Percentiles rank a stretch among this genome's conserved stretches.
Evolutionary conservation across 2,329 filamentous ascomycete genomes (phyloP).

Genomic region (Ascochyta rabiei): DNA sequence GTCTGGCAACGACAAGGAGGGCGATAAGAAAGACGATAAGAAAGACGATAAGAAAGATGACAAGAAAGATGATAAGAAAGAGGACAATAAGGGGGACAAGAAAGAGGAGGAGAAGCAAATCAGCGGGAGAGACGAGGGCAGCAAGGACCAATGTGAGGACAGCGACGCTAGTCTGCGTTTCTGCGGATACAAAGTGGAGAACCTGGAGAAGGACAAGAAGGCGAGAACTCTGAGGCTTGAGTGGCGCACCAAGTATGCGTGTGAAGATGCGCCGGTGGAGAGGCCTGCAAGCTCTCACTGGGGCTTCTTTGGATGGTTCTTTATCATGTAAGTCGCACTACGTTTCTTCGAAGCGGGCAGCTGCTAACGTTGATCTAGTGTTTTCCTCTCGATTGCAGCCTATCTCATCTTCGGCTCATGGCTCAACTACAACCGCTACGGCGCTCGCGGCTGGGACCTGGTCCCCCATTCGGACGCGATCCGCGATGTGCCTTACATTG

Average conservation of each 20-base stretch:
- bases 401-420: slow-evolving; percentile 98
- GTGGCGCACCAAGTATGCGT: slow-evolving; percentile 89
- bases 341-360: not conserved
- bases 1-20: slow-evolving; percentile 24
- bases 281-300: slow-evolving; percentile 65
- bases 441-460: slow-evolving; percentile 92
- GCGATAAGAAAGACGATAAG: slow-evolving; percentile 23
- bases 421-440: slow-evolving; percentile 98
- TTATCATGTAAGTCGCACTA: slow-evolving; percentile 74
- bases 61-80: slow-evolving; percentile 19
- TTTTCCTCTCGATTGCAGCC: slow-evolving; percentile 82
- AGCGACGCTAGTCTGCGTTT: slow-evolving; percentile 69
- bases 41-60: slow-evolving; percentile 36
- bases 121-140: slow-evolving; percentile 37
- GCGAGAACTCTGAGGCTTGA: slow-evolving; percentile 72
- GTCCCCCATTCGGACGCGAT: slow-evolving; percentile 91
- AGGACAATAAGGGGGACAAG: slow-evolving; percentile 39
- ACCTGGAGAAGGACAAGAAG: slow-evolving; percentile 56
- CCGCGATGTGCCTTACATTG: slow-evolving; percentile 86
- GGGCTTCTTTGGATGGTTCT: slow-evolving; percentile 98
- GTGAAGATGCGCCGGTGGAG: slow-evolving; percentile 55
- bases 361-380: slow-evolving; percentile 55
- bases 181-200: slow-evolving; percentile 69
- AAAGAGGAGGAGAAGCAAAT: slow-evolving; percentile 25
- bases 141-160: slow-evolving; percentile 44